phyloP scores from a whole-genome alignment of 139 green algal genomes.

The Eudorina sp. region DNA sequence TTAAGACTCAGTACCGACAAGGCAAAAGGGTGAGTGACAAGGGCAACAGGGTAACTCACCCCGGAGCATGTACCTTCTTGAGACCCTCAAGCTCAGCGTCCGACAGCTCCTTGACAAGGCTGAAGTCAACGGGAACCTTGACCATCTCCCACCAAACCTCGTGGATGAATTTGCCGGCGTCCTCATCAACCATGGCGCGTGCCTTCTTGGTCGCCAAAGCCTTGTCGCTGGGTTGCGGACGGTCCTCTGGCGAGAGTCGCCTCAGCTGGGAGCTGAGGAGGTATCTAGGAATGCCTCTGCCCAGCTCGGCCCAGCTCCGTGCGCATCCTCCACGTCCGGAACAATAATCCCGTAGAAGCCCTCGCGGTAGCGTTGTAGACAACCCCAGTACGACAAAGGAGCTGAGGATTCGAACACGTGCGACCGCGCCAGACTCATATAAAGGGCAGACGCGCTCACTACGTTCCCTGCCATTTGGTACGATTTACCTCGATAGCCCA shows the following conservation, averaged over 20 bases:
- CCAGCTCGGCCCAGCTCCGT: slow-evolving; percentile 6
- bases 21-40: no score
- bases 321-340: slow-evolving; percentile 17
- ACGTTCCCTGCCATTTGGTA: no score
- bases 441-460: no score
- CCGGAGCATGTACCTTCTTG: background rate
- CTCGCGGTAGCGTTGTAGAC: background rate
- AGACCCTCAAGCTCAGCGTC: background rate
- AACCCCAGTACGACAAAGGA: background rate
- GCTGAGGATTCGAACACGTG: background rate
- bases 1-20: no score
- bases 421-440: no score
- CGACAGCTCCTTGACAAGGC: slow-evolving; percentile 9
- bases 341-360: slow-evolving; percentile 13
- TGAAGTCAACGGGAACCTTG: slow-evolving; percentile 42
- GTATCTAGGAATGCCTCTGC: slow-evolving; percentile 14
- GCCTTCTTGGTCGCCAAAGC: background rate
- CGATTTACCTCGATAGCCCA: no score
- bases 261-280: slow-evolving; percentile 2
- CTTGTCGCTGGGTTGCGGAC: background rate
- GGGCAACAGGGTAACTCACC: no score
- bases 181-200: background rate
- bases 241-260: background rate
- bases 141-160: slow-evolving; percentile 40
- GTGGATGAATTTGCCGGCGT: slow-evolving; percentile 25